phyloP scores from a whole-genome alignment of 805 yeast species.

The Zygosaccharomyces pseudorouxii region DNA sequence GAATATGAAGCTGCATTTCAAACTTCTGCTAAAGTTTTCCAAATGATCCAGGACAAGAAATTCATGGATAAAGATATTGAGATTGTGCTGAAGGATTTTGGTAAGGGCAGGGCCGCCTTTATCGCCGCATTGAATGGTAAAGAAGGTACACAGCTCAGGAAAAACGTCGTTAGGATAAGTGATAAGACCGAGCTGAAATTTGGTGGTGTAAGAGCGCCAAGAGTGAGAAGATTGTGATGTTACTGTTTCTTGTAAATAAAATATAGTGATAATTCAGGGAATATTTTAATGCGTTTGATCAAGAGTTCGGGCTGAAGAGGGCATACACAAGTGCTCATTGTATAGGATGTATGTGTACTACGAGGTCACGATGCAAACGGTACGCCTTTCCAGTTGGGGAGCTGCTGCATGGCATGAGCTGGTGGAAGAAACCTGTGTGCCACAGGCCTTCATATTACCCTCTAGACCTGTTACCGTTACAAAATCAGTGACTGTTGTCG shows the following conservation, averaged over 20 bases:
- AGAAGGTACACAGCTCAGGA: constrained; percentile 71
- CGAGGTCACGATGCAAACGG: too few species aligned
- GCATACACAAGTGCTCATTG: too few species aligned
- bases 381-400: too few species aligned
- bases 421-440: too few species aligned
- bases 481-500: not conserved
- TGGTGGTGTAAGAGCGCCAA: constrained; percentile 89
- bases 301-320: too few species aligned
- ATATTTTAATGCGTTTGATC: not conserved
- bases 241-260: constrained; percentile 3
- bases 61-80: constrained; percentile 62
- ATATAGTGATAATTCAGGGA: not conserved
- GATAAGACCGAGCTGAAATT: constrained; percentile 81
- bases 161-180: constrained; percentile 61
- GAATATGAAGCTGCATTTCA: constrained; percentile 93
- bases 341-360: not conserved
- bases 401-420: too few species aligned
- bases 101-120: constrained; percentile 87
- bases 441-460: too few species aligned
- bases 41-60: constrained; percentile 59
- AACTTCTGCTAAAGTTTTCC: constrained; percentile 68
- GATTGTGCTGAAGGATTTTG: constrained; percentile 72
- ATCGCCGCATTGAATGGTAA: constrained; percentile 78
- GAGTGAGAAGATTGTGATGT: constrained; percentile 62
- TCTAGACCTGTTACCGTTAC: too few species aligned